phyloP scores from a whole-genome alignment of 495 filamentous ascomycete species.

The Massariosphaeria phaeospora region DNA sequence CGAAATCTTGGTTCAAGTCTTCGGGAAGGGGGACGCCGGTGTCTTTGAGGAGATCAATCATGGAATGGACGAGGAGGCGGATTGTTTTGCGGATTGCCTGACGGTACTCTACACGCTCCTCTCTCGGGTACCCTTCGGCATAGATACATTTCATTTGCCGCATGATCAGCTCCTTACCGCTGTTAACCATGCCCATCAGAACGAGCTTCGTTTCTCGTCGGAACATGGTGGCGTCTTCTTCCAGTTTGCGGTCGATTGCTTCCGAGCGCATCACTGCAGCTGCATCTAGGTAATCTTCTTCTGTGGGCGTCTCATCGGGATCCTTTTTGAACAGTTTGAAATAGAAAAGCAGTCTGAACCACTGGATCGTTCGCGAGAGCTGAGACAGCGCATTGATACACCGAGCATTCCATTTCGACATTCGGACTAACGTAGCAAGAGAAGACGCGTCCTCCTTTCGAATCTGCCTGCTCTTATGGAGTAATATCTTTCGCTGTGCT shows the following conservation, averaged over 20 bases:
- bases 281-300: constrained; percentile 24
- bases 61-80: constrained; percentile 25
- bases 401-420: constrained; percentile 8
- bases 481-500: constrained; percentile 26
- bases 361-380: constrained; percentile 25
- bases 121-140: constrained; percentile 20
- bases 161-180: constrained; percentile 30
- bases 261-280: constrained; percentile 26
- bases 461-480: constrained; percentile 30
- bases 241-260: constrained; percentile 22
- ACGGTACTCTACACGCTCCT: constrained; percentile 16
- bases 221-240: constrained; percentile 23
- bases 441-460: constrained; percentile 25
- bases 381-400: constrained; percentile 9
- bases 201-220: constrained; percentile 28
- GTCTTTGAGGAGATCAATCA: constrained; percentile 26
- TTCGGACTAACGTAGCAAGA: constrained; percentile 10
- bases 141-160: constrained; percentile 27
- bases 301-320: not conserved
- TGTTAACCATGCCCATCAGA: constrained; percentile 11
- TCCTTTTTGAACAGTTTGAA: constrained; percentile 16
- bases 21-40: constrained; percentile 17
- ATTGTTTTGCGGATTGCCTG: constrained; percentile 17
- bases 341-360: constrained; percentile 25
- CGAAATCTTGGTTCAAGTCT: constrained; percentile 22